A percentile compares a stretch with the other conserved stretches of the same genome.
Evolutionary conservation across 2,329 filamentous ascomycete species (phyloP).

Genomic region (Colletotrichum liriopes): DNA sequence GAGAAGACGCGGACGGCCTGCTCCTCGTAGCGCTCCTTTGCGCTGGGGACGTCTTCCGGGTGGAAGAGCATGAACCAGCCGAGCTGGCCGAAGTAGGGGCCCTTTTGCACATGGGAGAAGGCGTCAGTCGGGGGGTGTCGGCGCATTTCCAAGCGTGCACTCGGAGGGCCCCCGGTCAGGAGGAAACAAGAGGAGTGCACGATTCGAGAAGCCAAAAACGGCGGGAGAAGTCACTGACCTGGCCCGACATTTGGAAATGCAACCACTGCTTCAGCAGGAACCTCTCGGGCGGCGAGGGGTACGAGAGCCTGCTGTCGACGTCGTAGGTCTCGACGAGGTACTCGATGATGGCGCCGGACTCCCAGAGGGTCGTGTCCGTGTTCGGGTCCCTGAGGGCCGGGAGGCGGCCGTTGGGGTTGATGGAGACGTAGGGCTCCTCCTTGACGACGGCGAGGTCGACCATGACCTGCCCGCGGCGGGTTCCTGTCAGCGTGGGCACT

Average conservation of each 20-base stretch:
- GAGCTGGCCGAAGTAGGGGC: constrained; percentile 61
- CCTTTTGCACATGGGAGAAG: constrained; percentile 47
- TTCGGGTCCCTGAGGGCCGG: constrained; percentile 55
- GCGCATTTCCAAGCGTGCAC: neutral
- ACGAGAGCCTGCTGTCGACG: constrained; percentile 48
- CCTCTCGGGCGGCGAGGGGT: constrained; percentile 48
- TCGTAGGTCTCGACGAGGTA: constrained; percentile 52
- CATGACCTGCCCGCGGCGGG: constrained; percentile 1
- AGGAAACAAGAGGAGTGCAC: too few species aligned
- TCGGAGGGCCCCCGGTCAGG: too few species aligned
- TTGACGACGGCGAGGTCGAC: constrained; percentile 47
- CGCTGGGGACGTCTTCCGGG: constrained; percentile 48
- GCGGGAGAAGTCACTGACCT: constrained; percentile 4
- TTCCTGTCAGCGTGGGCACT: neutral
- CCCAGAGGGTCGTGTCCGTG: constrained; percentile 51
- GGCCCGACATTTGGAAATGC: constrained; percentile 37
- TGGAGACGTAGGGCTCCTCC: constrained; percentile 46
- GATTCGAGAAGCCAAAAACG: neutral
- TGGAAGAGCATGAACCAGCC: constrained; percentile 54
- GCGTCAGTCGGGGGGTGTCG: neutral
- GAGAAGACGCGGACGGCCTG: constrained; percentile 50
- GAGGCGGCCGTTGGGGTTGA: constrained; percentile 56
- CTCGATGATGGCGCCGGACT: constrained; percentile 51
- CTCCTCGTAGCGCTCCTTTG: constrained; percentile 51
- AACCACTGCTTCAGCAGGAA: constrained; percentile 43